phyloP scores from a whole-genome alignment of 345 rosid species.

The Eucalyptus pumila region DNA sequence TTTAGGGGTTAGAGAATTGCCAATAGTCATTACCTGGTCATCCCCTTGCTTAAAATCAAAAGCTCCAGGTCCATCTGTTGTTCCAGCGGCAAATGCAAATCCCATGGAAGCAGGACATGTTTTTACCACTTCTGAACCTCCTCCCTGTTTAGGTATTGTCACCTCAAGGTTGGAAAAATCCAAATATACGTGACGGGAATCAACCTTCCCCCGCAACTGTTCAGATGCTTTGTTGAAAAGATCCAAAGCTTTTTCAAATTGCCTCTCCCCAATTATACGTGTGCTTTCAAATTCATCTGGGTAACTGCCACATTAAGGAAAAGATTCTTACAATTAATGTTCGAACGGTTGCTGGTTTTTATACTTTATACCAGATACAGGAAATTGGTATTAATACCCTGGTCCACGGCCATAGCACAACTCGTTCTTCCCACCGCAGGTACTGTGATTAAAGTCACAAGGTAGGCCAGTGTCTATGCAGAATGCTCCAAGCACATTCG shows the following conservation, averaged over 20 bases:
- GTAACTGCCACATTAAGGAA: constrained; percentile 27
- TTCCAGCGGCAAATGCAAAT: constrained; percentile 94
- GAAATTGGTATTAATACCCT: constrained; percentile 33
- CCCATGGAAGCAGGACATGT: constrained; percentile 99
- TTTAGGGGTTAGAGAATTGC: not conserved
- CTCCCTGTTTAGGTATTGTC: constrained; percentile 38
- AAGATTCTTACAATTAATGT: not conserved
- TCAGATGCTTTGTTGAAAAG: constrained; percentile 84
- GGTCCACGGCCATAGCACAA: constrained; percentile 95
- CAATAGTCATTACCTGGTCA: constrained; percentile 37
- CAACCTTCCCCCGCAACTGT: constrained; percentile 64
- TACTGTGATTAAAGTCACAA: constrained; percentile 98
- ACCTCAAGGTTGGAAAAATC: constrained; percentile 91
- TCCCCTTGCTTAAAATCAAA: constrained; percentile 98
- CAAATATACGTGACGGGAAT: constrained; percentile 58
- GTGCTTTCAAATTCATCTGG: constrained; percentile 99
- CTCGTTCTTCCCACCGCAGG: constrained; percentile 92
- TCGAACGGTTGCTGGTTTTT: not conserved
- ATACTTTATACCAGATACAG: not conserved
- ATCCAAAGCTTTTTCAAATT: constrained; percentile 64
- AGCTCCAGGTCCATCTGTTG: constrained; percentile 99
- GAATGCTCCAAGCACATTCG: constrained; percentile 94
- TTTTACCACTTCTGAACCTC: constrained; percentile 60
- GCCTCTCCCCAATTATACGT: constrained; percentile 85
- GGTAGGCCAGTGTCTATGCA: constrained; percentile 83